A percentile compares a stretch with the other conserved stretches of the same genome.
Evolutionary conservation across 1,139 yeast species (phyloP).

Genomic region (Nakaseomyces uthaithaninus): DNA sequence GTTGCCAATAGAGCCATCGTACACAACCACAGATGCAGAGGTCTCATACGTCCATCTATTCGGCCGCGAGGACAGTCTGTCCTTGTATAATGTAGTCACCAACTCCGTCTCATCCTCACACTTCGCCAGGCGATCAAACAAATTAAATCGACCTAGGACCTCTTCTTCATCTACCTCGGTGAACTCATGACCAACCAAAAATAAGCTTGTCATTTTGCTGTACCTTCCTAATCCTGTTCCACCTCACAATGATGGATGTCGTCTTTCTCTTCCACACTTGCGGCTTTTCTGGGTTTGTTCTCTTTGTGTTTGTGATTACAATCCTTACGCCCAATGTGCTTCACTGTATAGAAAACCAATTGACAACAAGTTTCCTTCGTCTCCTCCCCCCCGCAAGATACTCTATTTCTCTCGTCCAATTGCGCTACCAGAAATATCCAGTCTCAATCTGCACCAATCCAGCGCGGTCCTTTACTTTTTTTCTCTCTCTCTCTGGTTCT

Average conservation of each 20-base stretch:
- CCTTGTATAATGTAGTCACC: slow-evolving; percentile 12
- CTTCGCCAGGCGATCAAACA: slow-evolving; percentile 10
- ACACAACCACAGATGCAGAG: slow-evolving; percentile 14
- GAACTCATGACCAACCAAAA: slow-evolving; percentile 11
- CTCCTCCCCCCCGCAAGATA: too few relatives aligned
- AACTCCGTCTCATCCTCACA: slow-evolving; percentile 10
- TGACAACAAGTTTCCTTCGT: too few relatives aligned
- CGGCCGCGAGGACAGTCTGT: slow-evolving; percentile 14
- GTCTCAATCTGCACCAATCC: too few relatives aligned
- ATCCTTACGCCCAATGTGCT: too few relatives aligned
- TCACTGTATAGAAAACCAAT: too few relatives aligned
- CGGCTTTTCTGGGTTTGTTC: neutral
- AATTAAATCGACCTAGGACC: neutral
- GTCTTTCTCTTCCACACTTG: neutral
- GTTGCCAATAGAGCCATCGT: slow-evolving; percentile 6
- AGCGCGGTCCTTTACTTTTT: too few relatives aligned
- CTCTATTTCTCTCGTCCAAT: too few relatives aligned
- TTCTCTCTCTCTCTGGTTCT: too few relatives aligned
- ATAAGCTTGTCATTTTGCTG: slow-evolving; percentile 14
- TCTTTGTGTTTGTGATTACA: too few relatives aligned
- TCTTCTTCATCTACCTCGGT: neutral
- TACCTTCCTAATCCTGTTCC: neutral
- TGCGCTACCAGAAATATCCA: too few relatives aligned
- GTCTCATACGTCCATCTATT: slow-evolving; percentile 17
- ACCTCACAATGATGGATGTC: neutral